Evolutionary conservation across 148 eudicot species (phyloP), one percentile per base, ranked within the genome.

Genomic region (Vaccinium vitisidaea): DNA sequence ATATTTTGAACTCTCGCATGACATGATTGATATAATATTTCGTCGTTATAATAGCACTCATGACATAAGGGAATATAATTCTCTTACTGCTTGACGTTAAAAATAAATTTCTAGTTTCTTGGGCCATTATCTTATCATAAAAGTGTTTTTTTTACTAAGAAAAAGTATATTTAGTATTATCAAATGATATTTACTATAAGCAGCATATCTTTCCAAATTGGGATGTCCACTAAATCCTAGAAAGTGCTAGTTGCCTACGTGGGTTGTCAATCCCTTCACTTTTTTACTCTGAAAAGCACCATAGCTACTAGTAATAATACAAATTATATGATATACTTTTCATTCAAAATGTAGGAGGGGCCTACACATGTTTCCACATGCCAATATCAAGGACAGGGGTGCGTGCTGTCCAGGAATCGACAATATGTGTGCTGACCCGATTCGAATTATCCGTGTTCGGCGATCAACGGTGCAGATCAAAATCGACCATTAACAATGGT

Each of bases 181-280:
- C 3, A 73, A 76, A 13, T 50, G 13, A 14, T 77, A 36, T 52
- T 73, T 78, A 78, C 80, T 78, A 53, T 25, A 78, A 23, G 61
- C 15, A 78, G 80, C 43, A 78, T 78, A 27, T 78, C 21, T 78
- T 78, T 27, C 63, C 13, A 14, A 78, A 78, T 78, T 14, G 18
- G 63, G 65, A 54, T 78, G 16, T 78, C 81, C 81, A 52, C 61
- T 53, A 18, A 52, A 14, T 78, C 81, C 63, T 6, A 54, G 12
- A 19, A 27, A 69, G 74, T 69, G 74, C 18, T 69, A 25, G 46
- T 4, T 43, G 46, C 46, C 11, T 50, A 23, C n/a, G 81, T 27
- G 23, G 23, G 81, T 27, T 27, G 14, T 14, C 13, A 16, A 78
- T 78, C 48, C 32, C 46, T 78, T 54, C 52, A 39, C 80, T 50